These are phyloP conservation scores for Coemansia sp. DNA, from an alignment of 192 early-diverging fungal genomes.

Conservation along the genomic window DNA sequence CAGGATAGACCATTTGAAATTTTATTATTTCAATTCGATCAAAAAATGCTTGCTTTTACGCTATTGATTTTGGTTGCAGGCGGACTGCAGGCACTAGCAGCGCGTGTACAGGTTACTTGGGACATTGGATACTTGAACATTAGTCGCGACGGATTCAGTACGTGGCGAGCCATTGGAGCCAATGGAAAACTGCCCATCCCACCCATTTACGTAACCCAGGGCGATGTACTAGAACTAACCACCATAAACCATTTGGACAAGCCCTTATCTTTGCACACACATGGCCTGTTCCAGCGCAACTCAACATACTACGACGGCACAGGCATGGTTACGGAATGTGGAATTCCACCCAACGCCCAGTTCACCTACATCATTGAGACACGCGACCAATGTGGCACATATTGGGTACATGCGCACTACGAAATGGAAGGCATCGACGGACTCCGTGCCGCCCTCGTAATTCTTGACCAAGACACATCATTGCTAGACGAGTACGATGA, in stretches of 20 bases:
- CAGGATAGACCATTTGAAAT: neutral
- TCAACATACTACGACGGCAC: constrained; percentile 68
- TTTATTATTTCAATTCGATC: constrained; percentile 17
- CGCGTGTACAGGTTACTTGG: constrained; percentile 56
- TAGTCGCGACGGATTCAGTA: constrained; percentile 62
- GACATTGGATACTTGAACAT: constrained; percentile 63
- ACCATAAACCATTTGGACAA: constrained; percentile 58
- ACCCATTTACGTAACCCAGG: constrained; percentile 7
- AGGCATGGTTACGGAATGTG: constrained; percentile 67
- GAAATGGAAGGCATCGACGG: constrained; percentile 77
- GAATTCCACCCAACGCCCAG: constrained; percentile 62
- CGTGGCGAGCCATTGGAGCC: constrained; percentile 63
- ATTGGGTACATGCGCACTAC: constrained; percentile 78
- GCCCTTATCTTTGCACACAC: constrained; percentile 67
- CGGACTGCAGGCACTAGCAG: neutral
- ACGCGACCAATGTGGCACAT: constrained; percentile 71
- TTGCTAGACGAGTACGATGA: constrained; percentile 62
- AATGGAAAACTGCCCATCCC: constrained; percentile 64
- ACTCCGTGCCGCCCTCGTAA: constrained; percentile 65
- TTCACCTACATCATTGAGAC: constrained; percentile 65
- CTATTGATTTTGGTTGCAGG: neutral
- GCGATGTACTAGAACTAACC: constrained; percentile 32
- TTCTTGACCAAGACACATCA: constrained; percentile 49
- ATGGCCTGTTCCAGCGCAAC: constrained; percentile 77
- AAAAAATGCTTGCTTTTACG: neutral